Conservation (phyloP, 306 rosid species). For the Bauhinia variegata region DNA sequence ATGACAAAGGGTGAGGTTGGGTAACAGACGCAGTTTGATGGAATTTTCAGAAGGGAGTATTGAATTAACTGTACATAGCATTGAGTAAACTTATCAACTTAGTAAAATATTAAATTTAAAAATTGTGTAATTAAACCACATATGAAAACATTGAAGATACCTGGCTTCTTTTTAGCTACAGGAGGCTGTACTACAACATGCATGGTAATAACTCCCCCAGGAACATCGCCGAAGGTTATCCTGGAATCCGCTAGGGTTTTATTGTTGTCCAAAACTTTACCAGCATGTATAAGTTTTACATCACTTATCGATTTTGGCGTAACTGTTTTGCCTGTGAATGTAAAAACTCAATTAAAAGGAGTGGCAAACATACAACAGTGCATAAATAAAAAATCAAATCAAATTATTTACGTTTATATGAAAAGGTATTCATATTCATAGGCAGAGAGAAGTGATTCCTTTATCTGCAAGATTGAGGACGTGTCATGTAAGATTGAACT, state of each 20-base stretch:
- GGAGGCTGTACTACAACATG: slow-evolving; percentile 72
- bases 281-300: slow-evolving; percentile 68
- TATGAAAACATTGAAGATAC: slow-evolving; percentile 42
- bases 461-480: slow-evolving; percentile 25
- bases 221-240: slow-evolving; percentile 51
- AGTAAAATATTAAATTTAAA: slow-evolving; percentile 2
- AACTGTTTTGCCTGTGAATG: slow-evolving; percentile 57
- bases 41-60: neutral
- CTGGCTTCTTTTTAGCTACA: slow-evolving; percentile 56
- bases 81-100: neutral
- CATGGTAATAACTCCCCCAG: slow-evolving; percentile 64
- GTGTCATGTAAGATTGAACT: neutral
- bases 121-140: neutral
- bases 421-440: slow-evolving; percentile 9
- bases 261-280: slow-evolving; percentile 68
- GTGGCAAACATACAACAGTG: slow-evolving; percentile 17
- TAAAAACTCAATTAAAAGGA: slow-evolving; percentile 31
- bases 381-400: slow-evolving; percentile 1
- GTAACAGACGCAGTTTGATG: neutral
- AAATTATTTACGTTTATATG: neutral
- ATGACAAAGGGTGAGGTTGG: neutral
- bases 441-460: slow-evolving; percentile 15
- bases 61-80: neutral
- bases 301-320: slow-evolving; percentile 63
- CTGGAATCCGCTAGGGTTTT: slow-evolving; percentile 68